Evolutionary conservation across 805 yeast genomes (phyloP).

Genomic region (Torulaspora franciscae): DNA sequence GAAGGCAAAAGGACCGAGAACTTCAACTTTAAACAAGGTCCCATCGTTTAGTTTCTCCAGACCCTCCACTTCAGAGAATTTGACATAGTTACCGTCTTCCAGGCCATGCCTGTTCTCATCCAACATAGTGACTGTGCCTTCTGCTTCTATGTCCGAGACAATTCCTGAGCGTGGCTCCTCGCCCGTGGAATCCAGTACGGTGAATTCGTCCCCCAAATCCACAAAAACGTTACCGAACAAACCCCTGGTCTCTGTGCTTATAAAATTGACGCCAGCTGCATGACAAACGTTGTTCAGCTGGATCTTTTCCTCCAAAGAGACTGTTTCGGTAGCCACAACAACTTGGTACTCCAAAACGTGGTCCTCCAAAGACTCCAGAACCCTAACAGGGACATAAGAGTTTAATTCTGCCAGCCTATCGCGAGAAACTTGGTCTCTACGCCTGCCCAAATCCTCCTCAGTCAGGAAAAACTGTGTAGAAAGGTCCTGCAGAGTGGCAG

Average conservation of each 20-base stretch:
- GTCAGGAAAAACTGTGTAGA: constrained; percentile 84
- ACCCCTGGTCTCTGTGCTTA: constrained; percentile 79
- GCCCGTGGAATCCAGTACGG: constrained; percentile 80
- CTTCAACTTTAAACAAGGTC: constrained; percentile 67
- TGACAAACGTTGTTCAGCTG: constrained; percentile 74
- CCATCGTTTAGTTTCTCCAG: constrained; percentile 71
- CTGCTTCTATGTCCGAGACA: constrained; percentile 78
- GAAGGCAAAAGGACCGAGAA: constrained; percentile 93
- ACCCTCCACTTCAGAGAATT: constrained; percentile 82
- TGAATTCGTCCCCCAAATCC: constrained; percentile 80
- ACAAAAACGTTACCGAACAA: constrained; percentile 84
- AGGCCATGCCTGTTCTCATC: constrained; percentile 91
- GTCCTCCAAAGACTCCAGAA: constrained; percentile 52
- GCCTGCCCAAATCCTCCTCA: constrained; percentile 66
- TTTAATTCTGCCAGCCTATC: constrained; percentile 75
- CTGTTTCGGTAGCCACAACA: constrained; percentile 70
- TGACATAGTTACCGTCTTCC: constrained; percentile 86
- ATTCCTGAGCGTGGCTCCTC: constrained; percentile 88
- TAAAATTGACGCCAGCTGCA: constrained; percentile 65
- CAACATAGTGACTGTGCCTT: constrained; percentile 90
- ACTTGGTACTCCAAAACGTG: constrained; percentile 62
- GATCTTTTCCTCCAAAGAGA: constrained; percentile 67
- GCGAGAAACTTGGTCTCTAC: constrained; percentile 69
- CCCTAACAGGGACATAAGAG: constrained; percentile 80
- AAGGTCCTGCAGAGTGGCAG: constrained; percentile 63